Base-by-base conservation (phyloP, 495 filamentous ascomycete species). In the Lophiostoma macrostomum region DNA sequence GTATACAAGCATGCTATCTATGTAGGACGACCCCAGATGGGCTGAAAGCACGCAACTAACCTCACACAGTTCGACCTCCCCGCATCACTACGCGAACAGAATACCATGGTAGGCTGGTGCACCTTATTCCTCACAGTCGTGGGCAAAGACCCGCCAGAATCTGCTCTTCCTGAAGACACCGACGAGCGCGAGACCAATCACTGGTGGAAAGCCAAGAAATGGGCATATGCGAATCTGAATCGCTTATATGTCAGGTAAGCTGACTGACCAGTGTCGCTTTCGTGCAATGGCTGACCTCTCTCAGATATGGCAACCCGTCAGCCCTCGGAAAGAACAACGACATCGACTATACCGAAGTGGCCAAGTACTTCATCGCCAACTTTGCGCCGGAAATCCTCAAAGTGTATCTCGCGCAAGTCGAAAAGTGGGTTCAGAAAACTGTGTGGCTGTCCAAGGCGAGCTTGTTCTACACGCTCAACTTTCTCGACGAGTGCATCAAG, bases 121-220 rank as follows among this genome's bases (percentile, higher is more conserved):
- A 87, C 89, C 11, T 76, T 98, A 62, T 97, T 98, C 76, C 74
- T 98, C 43, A 80, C 84, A 36, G 86, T 93, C 27, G 86, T 97
- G 22, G 83, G 84, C 31, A 98, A 97, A 69, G 75, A 86, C 25
- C 82, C 87, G 43, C 93, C 93, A 0, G 77, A 83, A 32, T 82
- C 73, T 56, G 83, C 89, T 5, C 82, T 97, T 77, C 66, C 75
- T 43, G 91, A 95, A 34, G 89, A 95, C 36, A 73, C 85, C 34
- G 81, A 88, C 16, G 94, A 97, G 64, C 81, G 94, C 23, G 94
- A 96, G 67, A 77, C 81, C 47, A 90, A 95, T 67, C 88, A 96
- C 67, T 98, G 93, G 91, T 98, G 93, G 91, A 98, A 97, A 77
- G 87, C 90, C 45, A 98, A 97, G 85, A 98, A 97, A 71, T 97